Evolutionary conservation across 768 basidiomycete genomes (phyloP), one percentile per base, ranked within the genome.

Genomic region (Cantharellus cinnabarinus): DNA sequence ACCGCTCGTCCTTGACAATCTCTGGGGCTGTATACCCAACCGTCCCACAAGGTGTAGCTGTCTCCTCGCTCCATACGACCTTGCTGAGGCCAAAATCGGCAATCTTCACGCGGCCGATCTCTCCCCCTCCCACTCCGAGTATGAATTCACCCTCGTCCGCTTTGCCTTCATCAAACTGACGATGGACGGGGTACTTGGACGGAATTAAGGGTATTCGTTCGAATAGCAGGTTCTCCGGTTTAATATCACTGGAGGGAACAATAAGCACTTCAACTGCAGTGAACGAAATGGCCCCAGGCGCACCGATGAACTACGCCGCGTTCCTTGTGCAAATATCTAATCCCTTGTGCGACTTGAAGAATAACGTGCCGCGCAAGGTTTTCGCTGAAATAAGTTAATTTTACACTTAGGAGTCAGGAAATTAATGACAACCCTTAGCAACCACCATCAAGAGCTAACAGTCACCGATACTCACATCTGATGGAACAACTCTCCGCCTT

Each of bases 1-100:
- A 94, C 38, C 90, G 78, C 72, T 99, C 94, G 67, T 98, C 95
- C 72, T 97, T 98, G 65, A 99, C 95, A 62, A 99, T 99, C 72
- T 99, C 95, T 3, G 95, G 95, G 3, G 95, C 95, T 2, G 95
- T 99, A 71, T 99, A 99, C 29, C 95, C 95, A 40, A 99, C 94
- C 2, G 95, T 99, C n/a, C 95, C 95, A 66, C 95, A 99, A 29
- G 95, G 95, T 10, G 95, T 99, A 86, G 89, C 93, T 3, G 95
- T 99, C 68, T 97, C 83, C 67, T 98, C 95, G 68, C 94, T 85
- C 95, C 95, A 99, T 3, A 99, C 89, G 58, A 98, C 84, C 72
- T 99, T 99, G 62, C 83, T 87, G 53, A 99, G 75, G 41, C 95
- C 95, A 67, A 99, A 99, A 70, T 99, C 95, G 60, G 95, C 95